A percentile compares a stretch with the other conserved stretches of the same genome.
phyloP scores from a whole-genome alignment of 352 stramenopile species.

The Phytophthora sp. region DNA sequence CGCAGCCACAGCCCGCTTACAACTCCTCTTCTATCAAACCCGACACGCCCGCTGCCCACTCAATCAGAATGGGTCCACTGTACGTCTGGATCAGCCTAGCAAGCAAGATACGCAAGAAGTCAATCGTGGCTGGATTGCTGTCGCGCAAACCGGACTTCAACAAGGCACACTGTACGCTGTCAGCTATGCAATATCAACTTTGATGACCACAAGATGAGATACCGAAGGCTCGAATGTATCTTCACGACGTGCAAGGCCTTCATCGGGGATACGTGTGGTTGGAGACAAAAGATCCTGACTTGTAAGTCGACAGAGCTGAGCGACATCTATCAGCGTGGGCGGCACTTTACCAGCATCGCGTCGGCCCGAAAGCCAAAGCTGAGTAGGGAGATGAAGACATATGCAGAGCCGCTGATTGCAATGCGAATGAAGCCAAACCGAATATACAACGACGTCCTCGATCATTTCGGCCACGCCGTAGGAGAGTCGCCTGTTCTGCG shows the following conservation, averaged over 20 bases:
- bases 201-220: slow-evolving; percentile 1
- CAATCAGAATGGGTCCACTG: background rate
- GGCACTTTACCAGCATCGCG: background rate
- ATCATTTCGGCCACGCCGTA: no score
- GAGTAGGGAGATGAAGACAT: slow-evolving; percentile 1
- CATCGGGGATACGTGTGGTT: background rate
- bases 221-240: background rate
- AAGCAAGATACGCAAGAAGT: background rate
- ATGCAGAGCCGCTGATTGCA: background rate
- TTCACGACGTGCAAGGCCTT: background rate
- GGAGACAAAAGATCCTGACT: background rate
- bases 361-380: background rate
- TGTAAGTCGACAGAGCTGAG: background rate
- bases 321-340: background rate
- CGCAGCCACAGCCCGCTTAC: no score
- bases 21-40: no score
- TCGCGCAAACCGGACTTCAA: background rate
- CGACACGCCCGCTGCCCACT: no score
- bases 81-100: background rate
- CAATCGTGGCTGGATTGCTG: background rate
- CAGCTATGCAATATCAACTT: slow-evolving; percentile 1
- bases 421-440: no score
- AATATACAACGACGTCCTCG: no score
- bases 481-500: no score
- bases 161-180: background rate